Base-by-base conservation (phyloP, 352 stramenopile species). In the Globisporangium spinosum region DNA sequence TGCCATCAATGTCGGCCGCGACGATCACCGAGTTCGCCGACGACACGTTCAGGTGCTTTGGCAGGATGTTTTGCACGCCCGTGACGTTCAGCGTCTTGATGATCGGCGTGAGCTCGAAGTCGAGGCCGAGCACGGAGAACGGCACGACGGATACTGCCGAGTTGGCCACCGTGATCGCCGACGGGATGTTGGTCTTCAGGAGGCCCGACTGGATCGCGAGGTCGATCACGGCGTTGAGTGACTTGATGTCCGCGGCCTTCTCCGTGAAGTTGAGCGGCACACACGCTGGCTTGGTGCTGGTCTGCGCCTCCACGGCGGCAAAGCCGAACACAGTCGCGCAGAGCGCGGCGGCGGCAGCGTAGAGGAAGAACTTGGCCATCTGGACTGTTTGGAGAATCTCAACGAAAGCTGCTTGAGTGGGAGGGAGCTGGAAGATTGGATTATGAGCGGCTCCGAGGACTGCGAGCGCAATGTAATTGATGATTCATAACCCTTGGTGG, bases 51-150 rank as follows among this genome's bases (percentile, higher is more conserved):
- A 67, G 71, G 25, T 77, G 68, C 63, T 79, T 76, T 17, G 77
- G 77, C 38, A 70, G 59, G 56, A 89, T 62, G 34, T 67, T 82
- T 25, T 70, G 79, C 62, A 89, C 70, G 35, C 80, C 79, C 34
- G 64, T 73, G n/a, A 85, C 70, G 34, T 76, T 86, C 55, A 89
- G 58, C 38, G 61, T 69, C 57, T 87, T 71, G 71, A 89, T 79
- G 15, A 77, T 75, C 12, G 81, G 81, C 58, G 81, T 87, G 67
- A 83, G 62, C 38, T 66, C 70, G 64, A 89, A 87, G 65, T 81
- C 73, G 58, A 77, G 66, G 64, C 78, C 77, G 29, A 89, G 77
- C 51, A 87, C 68, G n/a, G 68, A 72, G 65, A 81, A 76, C 40
- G 60, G 64, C 54, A 76, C 68, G 38, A 67, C 72, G 9, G 62